Evolutionary conservation across 1,139 yeast species (phyloP), one percentile per base, ranked within the genome.

Genomic region (Suhomyces wounanorum): DNA sequence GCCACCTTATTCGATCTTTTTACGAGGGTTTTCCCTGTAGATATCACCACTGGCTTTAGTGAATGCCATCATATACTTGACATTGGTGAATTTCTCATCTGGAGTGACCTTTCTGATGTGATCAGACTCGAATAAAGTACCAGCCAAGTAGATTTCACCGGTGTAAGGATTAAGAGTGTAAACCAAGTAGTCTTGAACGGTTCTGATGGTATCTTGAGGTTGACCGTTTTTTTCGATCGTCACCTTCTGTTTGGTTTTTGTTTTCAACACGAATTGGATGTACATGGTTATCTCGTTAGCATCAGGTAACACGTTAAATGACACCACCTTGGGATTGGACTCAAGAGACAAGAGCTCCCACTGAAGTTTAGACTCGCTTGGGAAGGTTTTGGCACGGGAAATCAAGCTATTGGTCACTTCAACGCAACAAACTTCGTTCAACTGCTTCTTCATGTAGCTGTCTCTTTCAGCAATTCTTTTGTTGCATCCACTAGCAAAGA

Each of bases 341-440:
- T 83, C 87, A 61, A 90, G 83, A 55, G 85, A 82, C 39, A 84
- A 70, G 49, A 91, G 75, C 60, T 88, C 87, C 97, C 97, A 91
- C 49, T 81, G 82, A 54, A 89, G 73, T 53, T 79, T 77, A 39
- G 82, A 74, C 53, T 78, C 76, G 16, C 71, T 66, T 18, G 97
- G 96, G 51, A 90, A 74, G 30, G 49, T 73, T 69, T 48, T 85
- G 61, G 8, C 89, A 78, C 55, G 79, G 38, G 62, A 63, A 25
- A 61, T 55, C 52, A 77, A 66, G 21, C 65, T 63, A 39, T 66
- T 65, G 45, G 68, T 60, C 3, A 73, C 84, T 55, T 79, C 84
- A 3, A 83, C 89, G 79, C 88, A 86, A 23, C 84, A 62, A 40
- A 63, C 62, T 14, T 75, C 44, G 82, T 78, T 50, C 82, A 76